These are phyloP conservation scores for Paramecium pentaurelia DNA, from an alignment of 73 alveolate species.

Conservation along the genomic window DNA sequence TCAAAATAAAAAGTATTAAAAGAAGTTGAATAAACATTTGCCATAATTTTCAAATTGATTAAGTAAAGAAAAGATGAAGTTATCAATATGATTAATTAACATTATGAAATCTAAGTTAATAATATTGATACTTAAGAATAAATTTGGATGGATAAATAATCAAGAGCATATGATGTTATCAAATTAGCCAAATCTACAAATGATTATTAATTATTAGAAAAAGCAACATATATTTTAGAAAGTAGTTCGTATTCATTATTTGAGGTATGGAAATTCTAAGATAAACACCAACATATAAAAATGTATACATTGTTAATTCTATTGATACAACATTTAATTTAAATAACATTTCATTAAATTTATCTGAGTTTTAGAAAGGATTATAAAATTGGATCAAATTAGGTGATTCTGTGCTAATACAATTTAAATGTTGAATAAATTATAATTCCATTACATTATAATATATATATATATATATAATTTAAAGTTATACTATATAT, in stretches of 20 bases:
- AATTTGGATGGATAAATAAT: slow-evolving; percentile 44
- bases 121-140: slow-evolving; percentile 39
- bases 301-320: slow-evolving; percentile 39
- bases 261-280: slow-evolving; percentile 28
- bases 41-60: slow-evolving; percentile 26
- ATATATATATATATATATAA: too few species aligned
- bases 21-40: slow-evolving; percentile 56
- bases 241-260: background rate
- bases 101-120: slow-evolving; percentile 29
- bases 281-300: slow-evolving; percentile 34
- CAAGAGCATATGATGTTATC: slow-evolving; percentile 37
- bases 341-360: slow-evolving; percentile 4
- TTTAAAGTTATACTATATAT: background rate
- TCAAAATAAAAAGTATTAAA: slow-evolving; percentile 47
- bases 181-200: slow-evolving; percentile 31
- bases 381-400: slow-evolving; percentile 20
- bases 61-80: slow-evolving; percentile 61
- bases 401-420: slow-evolving; percentile 19
- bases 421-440: slow-evolving; percentile 11
- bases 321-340: slow-evolving; percentile 26
- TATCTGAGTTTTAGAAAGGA: slow-evolving; percentile 17
- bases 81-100: slow-evolving; percentile 29
- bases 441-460: too few species aligned
- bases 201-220: slow-evolving; percentile 29
- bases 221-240: slow-evolving; percentile 4